These are phyloP conservation scores for Paracorniculantispora psalliotae DNA, from an alignment of 2,329 filamentous ascomycete genomes.

Conservation along the genomic window DNA sequence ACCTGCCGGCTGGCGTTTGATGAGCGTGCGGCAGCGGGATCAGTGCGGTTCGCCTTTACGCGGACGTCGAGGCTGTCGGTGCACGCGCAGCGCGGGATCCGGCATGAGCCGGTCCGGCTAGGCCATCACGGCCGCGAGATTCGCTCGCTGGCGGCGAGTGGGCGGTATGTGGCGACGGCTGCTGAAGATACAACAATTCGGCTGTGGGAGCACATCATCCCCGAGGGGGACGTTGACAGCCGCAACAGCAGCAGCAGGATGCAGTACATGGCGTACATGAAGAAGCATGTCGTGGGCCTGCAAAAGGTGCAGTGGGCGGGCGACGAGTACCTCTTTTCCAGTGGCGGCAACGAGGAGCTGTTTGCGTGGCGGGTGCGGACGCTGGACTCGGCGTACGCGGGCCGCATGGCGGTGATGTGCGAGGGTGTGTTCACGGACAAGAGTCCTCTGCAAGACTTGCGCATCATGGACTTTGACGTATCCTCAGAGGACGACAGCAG, in stretches of 20 bases:
- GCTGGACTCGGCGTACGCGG: constrained; percentile 43
- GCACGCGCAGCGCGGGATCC: constrained; percentile 36
- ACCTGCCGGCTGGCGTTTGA: constrained; percentile 54
- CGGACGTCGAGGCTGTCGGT: constrained; percentile 54
- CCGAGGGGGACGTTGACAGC: constrained; percentile 8
- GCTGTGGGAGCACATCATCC: constrained; percentile 58
- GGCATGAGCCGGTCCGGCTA: constrained; percentile 49
- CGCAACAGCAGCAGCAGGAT: constrained; percentile 22
- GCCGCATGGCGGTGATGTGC: constrained; percentile 50
- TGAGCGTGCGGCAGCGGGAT: constrained; percentile 23
- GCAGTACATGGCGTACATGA: constrained; percentile 59
- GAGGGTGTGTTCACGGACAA: constrained; percentile 51
- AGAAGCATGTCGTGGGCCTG: constrained; percentile 77
- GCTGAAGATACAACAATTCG: constrained; percentile 72
- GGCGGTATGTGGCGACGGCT: constrained; percentile 54
- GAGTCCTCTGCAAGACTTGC: constrained; percentile 57
- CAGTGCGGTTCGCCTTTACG: constrained; percentile 64
- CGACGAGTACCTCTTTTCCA: constrained; percentile 72
- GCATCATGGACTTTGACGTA: constrained; percentile 76
- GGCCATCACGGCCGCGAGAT: constrained; percentile 89
- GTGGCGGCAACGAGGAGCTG: constrained; percentile 83
- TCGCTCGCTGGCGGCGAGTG: constrained; percentile 39
- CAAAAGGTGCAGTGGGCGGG: constrained; percentile 75
- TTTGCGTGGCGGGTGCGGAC: constrained; percentile 69
- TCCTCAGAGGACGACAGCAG: constrained; percentile 19